phyloP scores from a whole-genome alignment of 176 grass and related monocot species.

The Pontederia crassipes region DNA sequence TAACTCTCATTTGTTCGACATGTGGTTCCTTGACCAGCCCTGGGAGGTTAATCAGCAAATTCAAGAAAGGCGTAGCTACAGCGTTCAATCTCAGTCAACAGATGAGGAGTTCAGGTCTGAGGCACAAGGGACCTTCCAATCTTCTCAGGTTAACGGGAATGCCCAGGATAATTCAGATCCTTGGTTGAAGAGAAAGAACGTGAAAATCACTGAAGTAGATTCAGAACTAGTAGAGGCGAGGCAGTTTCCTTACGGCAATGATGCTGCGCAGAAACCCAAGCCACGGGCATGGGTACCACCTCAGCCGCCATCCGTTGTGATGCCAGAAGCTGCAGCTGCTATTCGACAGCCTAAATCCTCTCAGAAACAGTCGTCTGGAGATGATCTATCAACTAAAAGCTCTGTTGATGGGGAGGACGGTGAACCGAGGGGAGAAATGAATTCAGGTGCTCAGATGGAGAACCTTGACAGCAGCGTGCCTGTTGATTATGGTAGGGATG shows the following conservation, averaged over 20 bases:
- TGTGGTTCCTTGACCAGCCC: conserved; percentile 20
- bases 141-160: conserved; percentile 23
- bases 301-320: conserved; percentile 34
- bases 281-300: conserved; percentile 63
- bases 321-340: conserved; percentile 54
- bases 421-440: background rate
- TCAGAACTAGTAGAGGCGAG: conserved; percentile 27
- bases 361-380: conserved; percentile 26
- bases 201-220: conserved; percentile 20
- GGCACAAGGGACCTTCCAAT: conserved; percentile 16
- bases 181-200: conserved; percentile 29
- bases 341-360: conserved; percentile 51
- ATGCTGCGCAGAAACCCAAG: conserved; percentile 16
- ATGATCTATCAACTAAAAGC: background rate
- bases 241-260: conserved; percentile 16
- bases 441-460: conserved; percentile 23
- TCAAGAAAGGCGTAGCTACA: conserved; percentile 38
- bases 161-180: conserved; percentile 13
- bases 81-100: conserved; percentile 31
- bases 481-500: background rate
- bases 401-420: conserved; percentile 16
- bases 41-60: conserved; percentile 47
- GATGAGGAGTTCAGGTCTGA: conserved; percentile 33
- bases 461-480: background rate
- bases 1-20: background rate